Percentiles rank a stretch among this genome's conserved stretches.
phyloP scores from a whole-genome alignment of 2,329 filamentous ascomycete genomes.

The Aaosphaeria pasadenensis region DNA sequence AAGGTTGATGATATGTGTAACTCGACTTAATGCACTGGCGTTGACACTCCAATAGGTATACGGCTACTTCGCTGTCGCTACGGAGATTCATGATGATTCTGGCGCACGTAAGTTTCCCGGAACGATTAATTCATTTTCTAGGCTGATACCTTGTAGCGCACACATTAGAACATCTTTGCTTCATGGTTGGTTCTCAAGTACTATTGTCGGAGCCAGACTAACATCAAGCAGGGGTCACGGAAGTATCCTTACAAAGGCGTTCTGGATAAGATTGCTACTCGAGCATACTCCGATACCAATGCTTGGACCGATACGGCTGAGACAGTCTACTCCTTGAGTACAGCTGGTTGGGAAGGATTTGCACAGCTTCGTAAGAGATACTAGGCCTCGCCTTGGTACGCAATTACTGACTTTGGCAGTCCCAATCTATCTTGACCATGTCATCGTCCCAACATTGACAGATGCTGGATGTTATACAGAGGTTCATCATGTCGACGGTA shows the following conservation, averaged over 20 bases:
- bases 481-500: constrained; percentile 91
- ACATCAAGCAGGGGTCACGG: constrained; percentile 77
- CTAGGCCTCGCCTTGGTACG: no score
- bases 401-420: constrained; percentile 41
- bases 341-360: constrained; percentile 96
- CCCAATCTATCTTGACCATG: constrained; percentile 91
- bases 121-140: background rate
- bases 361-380: constrained; percentile 63
- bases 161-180: constrained; percentile 52
- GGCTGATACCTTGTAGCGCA: constrained; percentile 35
- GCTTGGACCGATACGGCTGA: constrained; percentile 97
- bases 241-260: constrained; percentile 94
- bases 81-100: constrained; percentile 96
- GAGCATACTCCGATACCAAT: constrained; percentile 91
- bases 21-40: background rate
- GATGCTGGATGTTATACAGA: constrained; percentile 93
- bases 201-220: background rate
- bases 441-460: constrained; percentile 86
- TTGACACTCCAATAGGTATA: constrained; percentile 50
- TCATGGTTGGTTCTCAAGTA: constrained; percentile 38
- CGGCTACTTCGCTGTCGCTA: constrained; percentile 92
- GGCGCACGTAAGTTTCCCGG: constrained; percentile 59
- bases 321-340: constrained; percentile 92
- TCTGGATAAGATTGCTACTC: constrained; percentile 87
- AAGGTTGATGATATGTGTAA: constrained; percentile 50